A percentile compares a stretch with the other conserved stretches of the same genome.
Evolutionary conservation across 129 eudicot genomes (phyloP).

Genomic region (Flaveria sonorensis): DNA sequence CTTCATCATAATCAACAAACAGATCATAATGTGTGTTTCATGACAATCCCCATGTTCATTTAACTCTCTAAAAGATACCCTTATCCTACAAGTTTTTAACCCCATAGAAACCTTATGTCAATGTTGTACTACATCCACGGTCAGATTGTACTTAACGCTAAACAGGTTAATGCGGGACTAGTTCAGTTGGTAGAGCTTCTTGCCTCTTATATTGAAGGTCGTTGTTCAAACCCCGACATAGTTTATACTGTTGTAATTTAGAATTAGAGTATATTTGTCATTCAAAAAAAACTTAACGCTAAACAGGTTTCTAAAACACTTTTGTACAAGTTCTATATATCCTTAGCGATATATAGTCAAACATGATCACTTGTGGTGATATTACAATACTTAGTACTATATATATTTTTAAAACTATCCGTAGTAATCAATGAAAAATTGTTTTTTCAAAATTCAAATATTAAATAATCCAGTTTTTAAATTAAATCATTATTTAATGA

Average conservation of each 20-base stretch:
- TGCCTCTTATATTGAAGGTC: too few species aligned
- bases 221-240: too few species aligned
- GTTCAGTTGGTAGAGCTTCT: too few species aligned
- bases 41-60: slow-evolving; percentile 49
- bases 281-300: background rate
- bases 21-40: slow-evolving; percentile 27
- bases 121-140: slow-evolving; percentile 26
- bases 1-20: slow-evolving; percentile 39
- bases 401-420: too few species aligned
- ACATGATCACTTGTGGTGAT: background rate
- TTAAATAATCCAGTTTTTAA: too few species aligned
- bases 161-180: background rate
- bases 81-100: slow-evolving; percentile 35
- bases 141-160: slow-evolving; percentile 21
- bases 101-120: slow-evolving; percentile 24
- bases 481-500: too few species aligned
- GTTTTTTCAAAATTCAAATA: too few species aligned
- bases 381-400: too few species aligned
- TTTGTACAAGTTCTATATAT: background rate
- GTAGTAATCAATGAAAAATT: too few species aligned
- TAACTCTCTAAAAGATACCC: slow-evolving; percentile 39
- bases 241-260: too few species aligned
- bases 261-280: too few species aligned
- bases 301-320: background rate
- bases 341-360: slow-evolving; percentile 4